Evolutionary conservation across 2,329 filamentous ascomycete species (phyloP).

Genomic region (Knufia fluminis): DNA sequence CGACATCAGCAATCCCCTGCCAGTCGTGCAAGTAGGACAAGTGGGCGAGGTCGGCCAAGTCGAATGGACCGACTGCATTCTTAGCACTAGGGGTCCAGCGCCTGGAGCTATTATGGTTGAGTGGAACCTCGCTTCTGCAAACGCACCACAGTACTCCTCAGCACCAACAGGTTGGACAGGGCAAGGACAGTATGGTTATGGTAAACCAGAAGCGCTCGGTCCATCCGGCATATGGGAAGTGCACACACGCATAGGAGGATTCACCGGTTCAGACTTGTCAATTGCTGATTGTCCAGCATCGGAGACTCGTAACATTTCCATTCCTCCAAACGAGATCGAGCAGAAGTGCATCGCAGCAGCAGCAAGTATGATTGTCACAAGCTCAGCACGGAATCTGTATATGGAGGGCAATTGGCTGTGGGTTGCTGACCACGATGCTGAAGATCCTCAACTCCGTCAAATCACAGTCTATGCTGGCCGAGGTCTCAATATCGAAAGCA

Average conservation of each 20-base stretch:
- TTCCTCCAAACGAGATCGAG: slow-evolving; percentile 6
- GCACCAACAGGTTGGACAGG: not conserved
- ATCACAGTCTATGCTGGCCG: slow-evolving; percentile 46
- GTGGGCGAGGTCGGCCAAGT: slow-evolving; percentile 55
- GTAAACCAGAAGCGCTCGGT: not conserved
- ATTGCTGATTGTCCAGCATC: slow-evolving; percentile 35
- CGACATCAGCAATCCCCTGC: slow-evolving; percentile 49
- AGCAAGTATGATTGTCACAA: slow-evolving; percentile 32
- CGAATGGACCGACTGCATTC: slow-evolving; percentile 63
- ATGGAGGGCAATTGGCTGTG: slow-evolving; percentile 46
- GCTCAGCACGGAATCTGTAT: slow-evolving; percentile 29
- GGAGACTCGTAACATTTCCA: slow-evolving; percentile 27
- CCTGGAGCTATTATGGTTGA: slow-evolving; percentile 62
- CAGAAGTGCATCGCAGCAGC: slow-evolving; percentile 28
- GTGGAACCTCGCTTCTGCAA: slow-evolving; percentile 55
- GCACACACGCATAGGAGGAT: slow-evolving; percentile 44
- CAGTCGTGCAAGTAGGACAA: slow-evolving; percentile 58
- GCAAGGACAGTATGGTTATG: slow-evolving; percentile 2
- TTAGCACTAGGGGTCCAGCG: slow-evolving; percentile 58
- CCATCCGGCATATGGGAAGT: slow-evolving; percentile 49
- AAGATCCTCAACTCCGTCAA: slow-evolving; percentile 39
- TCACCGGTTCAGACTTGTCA: slow-evolving; percentile 40
- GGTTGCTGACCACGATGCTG: slow-evolving; percentile 49
- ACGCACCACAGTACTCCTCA: slow-evolving; percentile 15
- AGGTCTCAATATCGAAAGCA: slow-evolving; percentile 43